Evolutionary conservation across 805 yeast genomes (phyloP).

Genomic region (Kodamaea kakaduensis): DNA sequence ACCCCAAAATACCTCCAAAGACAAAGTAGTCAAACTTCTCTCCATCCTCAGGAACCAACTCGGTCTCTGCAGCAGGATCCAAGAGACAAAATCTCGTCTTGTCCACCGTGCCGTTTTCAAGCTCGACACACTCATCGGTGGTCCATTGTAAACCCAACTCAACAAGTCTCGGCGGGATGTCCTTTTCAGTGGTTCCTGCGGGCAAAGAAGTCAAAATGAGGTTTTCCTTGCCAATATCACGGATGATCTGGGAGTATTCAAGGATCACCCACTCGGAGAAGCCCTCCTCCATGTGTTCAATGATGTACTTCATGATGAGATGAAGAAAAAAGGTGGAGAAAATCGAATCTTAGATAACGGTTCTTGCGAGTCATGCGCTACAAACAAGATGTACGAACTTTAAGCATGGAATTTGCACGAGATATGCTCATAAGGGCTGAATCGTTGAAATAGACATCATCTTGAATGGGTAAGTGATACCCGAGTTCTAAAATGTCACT

Average conservation of each 20-base stretch:
- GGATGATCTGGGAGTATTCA: conserved; percentile 78
- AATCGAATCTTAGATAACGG: no score
- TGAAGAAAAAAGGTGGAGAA: conserved; percentile 2
- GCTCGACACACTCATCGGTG: conserved; percentile 58
- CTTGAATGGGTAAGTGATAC: no score
- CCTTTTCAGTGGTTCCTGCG: conserved; percentile 49
- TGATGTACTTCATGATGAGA: conserved; percentile 72
- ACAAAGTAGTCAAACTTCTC: conserved; percentile 77
- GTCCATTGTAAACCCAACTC: conserved; percentile 80
- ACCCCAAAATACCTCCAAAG: conserved; percentile 95
- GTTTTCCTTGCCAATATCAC: conserved; percentile 77
- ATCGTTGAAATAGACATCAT: no score
- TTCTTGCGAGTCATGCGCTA: no score
- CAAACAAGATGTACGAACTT: no score
- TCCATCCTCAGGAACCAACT: conserved; percentile 67
- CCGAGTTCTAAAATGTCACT: no score
- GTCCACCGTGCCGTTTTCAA: conserved; percentile 43
- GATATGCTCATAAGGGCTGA: no score
- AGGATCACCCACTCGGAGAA: conserved; percentile 94
- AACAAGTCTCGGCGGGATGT: conserved; percentile 58
- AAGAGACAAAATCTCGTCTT: conserved; percentile 66
- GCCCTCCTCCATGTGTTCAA: conserved; percentile 97
- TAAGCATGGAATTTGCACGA: no score
- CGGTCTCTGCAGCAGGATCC: conserved; percentile 82
- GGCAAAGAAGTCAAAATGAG: conserved; percentile 77